Evolutionary conservation across 2,329 filamentous ascomycete genomes (phyloP).

Genomic region (Curvularia verruculosa): DNA sequence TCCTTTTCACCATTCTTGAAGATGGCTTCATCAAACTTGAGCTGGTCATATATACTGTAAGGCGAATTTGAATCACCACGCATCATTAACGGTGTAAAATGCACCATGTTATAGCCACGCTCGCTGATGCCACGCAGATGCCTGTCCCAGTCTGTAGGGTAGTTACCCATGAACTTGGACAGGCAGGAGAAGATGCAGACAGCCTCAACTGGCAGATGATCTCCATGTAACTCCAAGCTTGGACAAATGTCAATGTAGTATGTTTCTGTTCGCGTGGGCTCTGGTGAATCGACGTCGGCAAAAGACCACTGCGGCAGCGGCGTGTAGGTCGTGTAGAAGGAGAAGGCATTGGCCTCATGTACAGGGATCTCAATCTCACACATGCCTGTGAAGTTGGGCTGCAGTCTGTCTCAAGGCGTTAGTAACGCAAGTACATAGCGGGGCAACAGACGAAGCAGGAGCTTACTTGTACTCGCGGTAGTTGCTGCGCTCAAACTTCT

Average conservation of each 20-base stretch:
- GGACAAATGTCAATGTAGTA: constrained; percentile 97
- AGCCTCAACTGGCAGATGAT: constrained; percentile 79
- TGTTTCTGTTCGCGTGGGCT: constrained; percentile 70
- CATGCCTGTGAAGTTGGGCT: constrained; percentile 89
- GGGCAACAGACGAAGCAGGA: background rate
- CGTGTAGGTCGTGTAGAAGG: constrained; percentile 91
- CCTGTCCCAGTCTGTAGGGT: constrained; percentile 86
- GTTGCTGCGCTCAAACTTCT: constrained; percentile 74
- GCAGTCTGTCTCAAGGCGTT: constrained; percentile 65
- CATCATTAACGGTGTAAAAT: constrained; percentile 92
- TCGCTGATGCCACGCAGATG: constrained; percentile 87
- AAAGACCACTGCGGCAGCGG: constrained; percentile 80
- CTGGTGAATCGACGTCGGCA: constrained; percentile 57
- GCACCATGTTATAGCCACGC: constrained; percentile 97
- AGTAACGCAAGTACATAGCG: constrained; percentile 10
- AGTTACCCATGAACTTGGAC: constrained; percentile 97
- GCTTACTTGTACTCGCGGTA: constrained; percentile 90
- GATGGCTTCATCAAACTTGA: constrained; percentile 78
- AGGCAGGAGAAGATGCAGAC: constrained; percentile 92
- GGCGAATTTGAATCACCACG: constrained; percentile 92
- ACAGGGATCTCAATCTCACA: constrained; percentile 91
- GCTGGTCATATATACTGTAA: constrained; percentile 94
- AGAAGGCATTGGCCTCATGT: constrained; percentile 81
- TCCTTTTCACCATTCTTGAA: constrained; percentile 89
- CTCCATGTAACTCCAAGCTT: constrained; percentile 73